These are phyloP conservation scores for Suillus placidus DNA, from an alignment of 768 basidiomycete species.

Conservation along the genomic window DNA sequence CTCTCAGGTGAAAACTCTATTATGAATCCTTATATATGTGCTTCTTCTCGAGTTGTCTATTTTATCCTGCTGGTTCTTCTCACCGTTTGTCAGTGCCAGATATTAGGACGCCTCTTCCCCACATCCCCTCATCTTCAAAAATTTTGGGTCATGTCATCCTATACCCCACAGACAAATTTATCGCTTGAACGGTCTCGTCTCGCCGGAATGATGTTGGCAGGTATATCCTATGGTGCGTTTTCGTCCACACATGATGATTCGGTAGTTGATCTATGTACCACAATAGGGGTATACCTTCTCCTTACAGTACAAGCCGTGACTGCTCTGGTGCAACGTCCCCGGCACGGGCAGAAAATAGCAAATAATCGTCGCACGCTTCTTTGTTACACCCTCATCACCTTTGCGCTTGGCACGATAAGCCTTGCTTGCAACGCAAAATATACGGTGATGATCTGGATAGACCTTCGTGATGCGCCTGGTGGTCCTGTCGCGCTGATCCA, in stretches of 20 bases:
- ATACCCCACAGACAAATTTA: background rate
- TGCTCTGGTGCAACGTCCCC: background rate
- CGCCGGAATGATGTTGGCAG: background rate
- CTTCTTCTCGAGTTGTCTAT: background rate
- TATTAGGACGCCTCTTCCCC: background rate
- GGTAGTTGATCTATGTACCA: background rate
- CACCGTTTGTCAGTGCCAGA: background rate
- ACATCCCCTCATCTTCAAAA: background rate
- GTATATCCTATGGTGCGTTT: background rate
- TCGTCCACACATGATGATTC: background rate
- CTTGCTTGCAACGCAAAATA: background rate
- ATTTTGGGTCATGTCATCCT: background rate
- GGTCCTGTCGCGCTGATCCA: background rate
- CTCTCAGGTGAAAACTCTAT: background rate
- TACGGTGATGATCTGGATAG: background rate
- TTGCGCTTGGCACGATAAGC: background rate
- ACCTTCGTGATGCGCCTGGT: background rate
- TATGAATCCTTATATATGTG: background rate
- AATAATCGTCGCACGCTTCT: background rate
- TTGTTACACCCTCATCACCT: background rate
- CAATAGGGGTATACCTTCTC: background rate
- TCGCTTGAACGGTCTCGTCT: slow-evolving; percentile 3
- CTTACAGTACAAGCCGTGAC: background rate
- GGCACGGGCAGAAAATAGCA: background rate
- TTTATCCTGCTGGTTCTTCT: background rate